Evolutionary conservation across 495 filamentous ascomycete genomes (phyloP), one percentile per base, ranked within the genome.

Genomic region (Penicillium fimorum): DNA sequence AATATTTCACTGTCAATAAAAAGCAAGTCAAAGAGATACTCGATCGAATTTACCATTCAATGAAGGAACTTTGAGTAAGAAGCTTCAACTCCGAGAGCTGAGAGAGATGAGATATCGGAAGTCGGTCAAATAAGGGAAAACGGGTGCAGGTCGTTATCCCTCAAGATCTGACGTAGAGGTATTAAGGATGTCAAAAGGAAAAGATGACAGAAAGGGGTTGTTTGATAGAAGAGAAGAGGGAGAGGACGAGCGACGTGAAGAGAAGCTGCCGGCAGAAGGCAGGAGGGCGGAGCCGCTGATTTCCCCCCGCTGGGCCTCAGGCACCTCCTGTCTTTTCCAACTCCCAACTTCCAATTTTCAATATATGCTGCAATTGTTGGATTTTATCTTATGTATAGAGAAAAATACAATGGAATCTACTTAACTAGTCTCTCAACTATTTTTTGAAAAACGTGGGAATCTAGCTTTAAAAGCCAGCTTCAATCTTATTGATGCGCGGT

Each of bases 81-180:
- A 32, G 66, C 55, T 56, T 59, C 57, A 60, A 45, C 49, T 47
- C 20, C 46, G 60, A 66, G 55, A 58, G 55, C 56, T 57, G 55
- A 52, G 54, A 50, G 60, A 50, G 60, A 53, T 56, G 61, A 63
- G 55, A 62, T 57, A 56, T 59, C 52, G 50, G 61, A 53, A 54
- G 60, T 56, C 45, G 51, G 67, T 67, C 69, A 70, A 68, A 58
- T 53, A 66, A 69, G 72, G 71, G 67, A 65, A 63, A 76, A 72
- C 70, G 73, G 41, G 77, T 80, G 77, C 77, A 80, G 77, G 77
- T 75, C 76, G 75, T 69, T 64, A 43, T 53, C 67, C 68, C 65
- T 61, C 62, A 59, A 64, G 56, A 50, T 52, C 56, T 64, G 66
- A 70, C 67, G 38, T 40, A n/a, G 50, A 32, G 42, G 55, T 22